Percentiles rank a stretch among this genome's conserved stretches.
Evolutionary conservation across 2,329 filamentous ascomycete genomes (phyloP).

Genomic region (Diaporthe vaccinii): DNA sequence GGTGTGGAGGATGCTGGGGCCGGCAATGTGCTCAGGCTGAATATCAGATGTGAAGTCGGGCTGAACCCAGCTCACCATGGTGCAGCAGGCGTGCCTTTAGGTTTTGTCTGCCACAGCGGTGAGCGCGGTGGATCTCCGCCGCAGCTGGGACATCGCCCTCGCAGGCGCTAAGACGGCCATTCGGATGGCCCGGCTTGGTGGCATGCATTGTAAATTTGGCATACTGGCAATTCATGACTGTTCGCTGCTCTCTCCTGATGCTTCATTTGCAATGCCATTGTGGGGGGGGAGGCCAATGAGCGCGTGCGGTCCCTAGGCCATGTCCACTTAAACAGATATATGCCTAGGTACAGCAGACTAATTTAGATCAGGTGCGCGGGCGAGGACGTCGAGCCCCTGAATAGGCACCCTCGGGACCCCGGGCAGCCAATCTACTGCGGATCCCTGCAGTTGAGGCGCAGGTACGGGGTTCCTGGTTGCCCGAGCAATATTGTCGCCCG

Average conservation of each 20-base stretch:
- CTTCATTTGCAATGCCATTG: slow-evolving; percentile 6
- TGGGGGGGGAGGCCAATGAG: slow-evolving; percentile 12
- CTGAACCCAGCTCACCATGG: slow-evolving; percentile 6
- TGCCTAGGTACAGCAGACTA: neutral
- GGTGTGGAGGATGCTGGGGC: slow-evolving; percentile 1
- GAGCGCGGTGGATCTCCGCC: slow-evolving; percentile 29
- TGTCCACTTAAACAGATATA: slow-evolving; percentile 13
- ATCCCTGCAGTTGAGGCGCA: slow-evolving; percentile 22
- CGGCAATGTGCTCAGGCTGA: slow-evolving; percentile 10
- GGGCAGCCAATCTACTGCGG: slow-evolving; percentile 19
- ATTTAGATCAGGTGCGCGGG: slow-evolving; percentile 2
- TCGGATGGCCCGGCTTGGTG: slow-evolving; percentile 29
- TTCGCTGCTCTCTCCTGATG: neutral
- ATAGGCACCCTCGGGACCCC: slow-evolving; percentile 1
- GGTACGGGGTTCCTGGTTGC: slow-evolving; percentile 10
- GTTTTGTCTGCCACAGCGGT: slow-evolving; percentile 29
- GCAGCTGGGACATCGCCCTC: slow-evolving; percentile 25
- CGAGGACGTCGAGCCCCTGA: slow-evolving; percentile 15
- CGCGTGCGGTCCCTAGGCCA: neutral
- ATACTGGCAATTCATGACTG: slow-evolving; percentile 19
- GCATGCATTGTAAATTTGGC: slow-evolving; percentile 22
- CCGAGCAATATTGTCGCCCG: slow-evolving; percentile 6
- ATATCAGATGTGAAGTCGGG: slow-evolving; percentile 16
- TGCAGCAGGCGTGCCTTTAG: slow-evolving; percentile 11
- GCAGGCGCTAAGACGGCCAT: slow-evolving; percentile 29